Conservation (phyloP, 345 rosid species). For the Salix viminalis region DNA sequence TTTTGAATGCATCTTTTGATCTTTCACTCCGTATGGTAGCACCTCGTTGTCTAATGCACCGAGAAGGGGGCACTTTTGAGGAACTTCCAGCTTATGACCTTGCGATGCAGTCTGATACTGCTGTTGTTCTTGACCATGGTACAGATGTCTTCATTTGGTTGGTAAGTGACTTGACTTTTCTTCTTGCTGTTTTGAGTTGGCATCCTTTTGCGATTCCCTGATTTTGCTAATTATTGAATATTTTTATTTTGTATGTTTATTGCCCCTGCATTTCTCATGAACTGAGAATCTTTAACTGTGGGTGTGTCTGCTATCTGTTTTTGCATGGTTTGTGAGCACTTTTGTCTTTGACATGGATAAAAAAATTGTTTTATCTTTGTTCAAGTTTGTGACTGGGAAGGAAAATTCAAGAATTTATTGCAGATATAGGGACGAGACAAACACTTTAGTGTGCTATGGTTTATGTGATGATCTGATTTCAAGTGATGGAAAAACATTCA, state of each 20-base stretch:
- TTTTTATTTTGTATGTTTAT: slow-evolving; percentile 2
- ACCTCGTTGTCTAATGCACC: slow-evolving; percentile 92
- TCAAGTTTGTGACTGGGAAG: not conserved
- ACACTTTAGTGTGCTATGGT: not conserved
- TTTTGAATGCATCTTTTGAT: slow-evolving; percentile 86
- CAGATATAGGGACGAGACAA: not conserved
- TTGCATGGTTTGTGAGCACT: not conserved
- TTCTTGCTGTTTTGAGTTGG: not conserved
- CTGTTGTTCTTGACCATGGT: slow-evolving; percentile 97
- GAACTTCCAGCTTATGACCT: slow-evolving; percentile 90
- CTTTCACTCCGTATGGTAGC: slow-evolving; percentile 93
- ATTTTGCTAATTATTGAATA: not conserved
- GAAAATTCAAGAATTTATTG: not conserved
- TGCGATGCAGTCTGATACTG: slow-evolving; percentile 92
- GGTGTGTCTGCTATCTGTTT: not conserved
- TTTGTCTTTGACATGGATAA: not conserved
- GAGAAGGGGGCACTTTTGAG: slow-evolving; percentile 95
- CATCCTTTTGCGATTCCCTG: not conserved
- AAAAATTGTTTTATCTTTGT: not conserved
- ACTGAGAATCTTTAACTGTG: slow-evolving; percentile 6
- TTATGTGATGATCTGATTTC: not conserved
- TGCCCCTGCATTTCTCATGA: not conserved
- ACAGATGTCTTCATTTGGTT: slow-evolving; percentile 97
- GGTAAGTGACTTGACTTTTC: slow-evolving; percentile 45
- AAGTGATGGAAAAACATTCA: not conserved